These are phyloP conservation scores for Neobulgaria alba DNA, from an alignment of 2,329 filamentous ascomycete genomes.

Conservation along the genomic window DNA sequence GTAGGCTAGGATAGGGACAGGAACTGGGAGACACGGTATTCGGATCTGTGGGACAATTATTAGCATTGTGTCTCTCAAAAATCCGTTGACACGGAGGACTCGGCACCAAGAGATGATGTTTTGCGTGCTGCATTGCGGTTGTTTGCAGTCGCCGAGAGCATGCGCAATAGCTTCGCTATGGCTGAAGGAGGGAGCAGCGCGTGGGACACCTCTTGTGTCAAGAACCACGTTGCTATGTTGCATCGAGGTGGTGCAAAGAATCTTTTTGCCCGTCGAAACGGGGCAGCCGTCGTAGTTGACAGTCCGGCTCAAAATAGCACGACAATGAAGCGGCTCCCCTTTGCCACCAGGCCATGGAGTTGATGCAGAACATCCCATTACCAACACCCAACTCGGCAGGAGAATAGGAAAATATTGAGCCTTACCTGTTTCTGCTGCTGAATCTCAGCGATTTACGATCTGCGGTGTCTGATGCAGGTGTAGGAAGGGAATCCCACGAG, in stretches of 20 bases:
- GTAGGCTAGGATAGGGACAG: slow-evolving; percentile 11
- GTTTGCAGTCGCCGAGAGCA: not conserved
- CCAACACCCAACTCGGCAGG: too few species aligned
- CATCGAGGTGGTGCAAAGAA: not conserved
- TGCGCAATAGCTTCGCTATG: not conserved
- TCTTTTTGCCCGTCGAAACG: too few species aligned
- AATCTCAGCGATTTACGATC: too few species aligned
- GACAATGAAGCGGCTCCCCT: too few species aligned
- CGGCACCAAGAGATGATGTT: not conserved
- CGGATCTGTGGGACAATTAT: slow-evolving; percentile 15
- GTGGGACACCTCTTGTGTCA: not conserved
- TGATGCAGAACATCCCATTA: too few species aligned
- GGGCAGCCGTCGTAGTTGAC: too few species aligned
- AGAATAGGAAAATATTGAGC: too few species aligned
- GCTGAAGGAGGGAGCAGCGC: not conserved
- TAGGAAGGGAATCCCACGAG: too few species aligned
- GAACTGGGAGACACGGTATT: slow-evolving; percentile 7
- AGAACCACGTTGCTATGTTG: not conserved
- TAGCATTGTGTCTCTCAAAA: slow-evolving; percentile 7
- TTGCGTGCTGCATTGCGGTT: not conserved
- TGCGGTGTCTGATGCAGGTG: too few species aligned
- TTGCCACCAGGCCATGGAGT: too few species aligned
- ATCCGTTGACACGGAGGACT: not conserved
- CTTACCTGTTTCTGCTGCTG: too few species aligned
- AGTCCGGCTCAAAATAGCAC: too few species aligned